Evolutionary conservation across 805 yeast genomes (phyloP).

Genomic region (Metschnikowia vanudenii): DNA sequence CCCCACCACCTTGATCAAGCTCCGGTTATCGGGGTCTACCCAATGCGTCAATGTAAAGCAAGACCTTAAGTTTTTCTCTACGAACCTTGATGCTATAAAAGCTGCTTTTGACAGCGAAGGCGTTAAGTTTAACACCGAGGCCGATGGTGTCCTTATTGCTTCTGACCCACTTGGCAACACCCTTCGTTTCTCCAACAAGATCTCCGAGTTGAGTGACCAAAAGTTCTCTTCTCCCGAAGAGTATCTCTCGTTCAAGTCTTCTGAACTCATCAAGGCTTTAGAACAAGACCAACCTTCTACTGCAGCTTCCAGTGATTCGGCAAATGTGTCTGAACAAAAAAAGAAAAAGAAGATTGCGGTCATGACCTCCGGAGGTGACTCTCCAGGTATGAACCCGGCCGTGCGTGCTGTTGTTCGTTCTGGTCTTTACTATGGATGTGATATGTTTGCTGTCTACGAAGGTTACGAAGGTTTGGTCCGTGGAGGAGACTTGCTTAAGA

Average conservation of each 20-base stretch:
- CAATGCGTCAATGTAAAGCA: conserved; percentile 13
- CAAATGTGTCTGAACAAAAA: conserved; percentile 4
- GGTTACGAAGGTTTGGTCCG: conserved; percentile 91
- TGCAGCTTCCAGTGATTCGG: neutral
- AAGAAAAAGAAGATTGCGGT: conserved; percentile 64
- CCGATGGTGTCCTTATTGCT: conserved; percentile 9
- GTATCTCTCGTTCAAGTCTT: conserved; percentile 26
- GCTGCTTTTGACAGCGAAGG: conserved; percentile 17
- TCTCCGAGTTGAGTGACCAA: conserved; percentile 22
- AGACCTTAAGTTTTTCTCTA: conserved; percentile 32
- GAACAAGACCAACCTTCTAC: conserved; percentile 2
- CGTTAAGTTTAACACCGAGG: conserved; percentile 7
- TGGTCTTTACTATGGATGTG: conserved; percentile 84
- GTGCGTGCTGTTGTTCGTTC: conserved; percentile 95
- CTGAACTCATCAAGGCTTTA: conserved; percentile 22
- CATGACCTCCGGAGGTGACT: conserved; percentile 98
- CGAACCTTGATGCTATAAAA: conserved; percentile 26
- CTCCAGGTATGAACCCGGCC: conserved; percentile 97
- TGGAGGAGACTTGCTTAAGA: conserved; percentile 76
- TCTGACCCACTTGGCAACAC: conserved; percentile 39
- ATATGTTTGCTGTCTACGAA: conserved; percentile 86
- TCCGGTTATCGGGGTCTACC: conserved; percentile 29
- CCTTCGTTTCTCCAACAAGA: conserved; percentile 26
- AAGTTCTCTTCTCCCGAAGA: conserved; percentile 26
- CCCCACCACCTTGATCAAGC: conserved; percentile 33